Evolutionary conservation across 2,329 filamentous ascomycete genomes (phyloP).

Genomic region (Orbilia quercus): DNA sequence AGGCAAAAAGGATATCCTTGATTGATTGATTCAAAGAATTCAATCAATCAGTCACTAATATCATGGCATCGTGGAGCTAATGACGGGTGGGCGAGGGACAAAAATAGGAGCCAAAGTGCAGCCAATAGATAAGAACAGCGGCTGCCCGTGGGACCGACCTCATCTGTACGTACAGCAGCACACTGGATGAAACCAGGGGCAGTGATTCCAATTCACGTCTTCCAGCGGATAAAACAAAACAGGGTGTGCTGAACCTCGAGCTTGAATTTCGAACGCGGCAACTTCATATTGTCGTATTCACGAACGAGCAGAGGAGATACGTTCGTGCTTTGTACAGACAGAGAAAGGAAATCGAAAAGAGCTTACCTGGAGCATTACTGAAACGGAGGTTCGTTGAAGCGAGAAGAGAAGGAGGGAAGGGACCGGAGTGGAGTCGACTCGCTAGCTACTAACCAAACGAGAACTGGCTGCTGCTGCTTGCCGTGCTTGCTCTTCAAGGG

Average conservation of each 20-base stretch:
- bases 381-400: constrained; percentile 46
- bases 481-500: constrained; percentile 31
- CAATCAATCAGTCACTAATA: too few species aligned
- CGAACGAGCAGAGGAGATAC: constrained; percentile 1
- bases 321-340: too few species aligned
- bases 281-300: too few species aligned
- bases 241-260: too few species aligned
- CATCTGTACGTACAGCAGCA: constrained; percentile 30
- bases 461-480: constrained; percentile 32
- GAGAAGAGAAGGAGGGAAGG: constrained; percentile 51
- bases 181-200: constrained; percentile 55
- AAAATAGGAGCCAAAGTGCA: constrained; percentile 38
- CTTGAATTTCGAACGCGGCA: too few species aligned
- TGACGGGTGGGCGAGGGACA: constrained; percentile 1
- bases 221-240: constrained; percentile 19
- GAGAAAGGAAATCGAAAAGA: neutral
- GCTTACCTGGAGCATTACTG: constrained; percentile 56
- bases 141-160: constrained; percentile 50
- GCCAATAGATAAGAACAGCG: constrained; percentile 55
- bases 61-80: too few species aligned
- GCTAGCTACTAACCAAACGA: constrained; percentile 50
- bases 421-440: constrained; percentile 45
- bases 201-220: constrained; percentile 48
- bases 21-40: too few species aligned
- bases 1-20: constrained; percentile 6